These are phyloP conservation scores for Pythium rhizo-oryzae DNA, from an alignment of 352 stramenopile genomes.

Conservation along the genomic window DNA sequence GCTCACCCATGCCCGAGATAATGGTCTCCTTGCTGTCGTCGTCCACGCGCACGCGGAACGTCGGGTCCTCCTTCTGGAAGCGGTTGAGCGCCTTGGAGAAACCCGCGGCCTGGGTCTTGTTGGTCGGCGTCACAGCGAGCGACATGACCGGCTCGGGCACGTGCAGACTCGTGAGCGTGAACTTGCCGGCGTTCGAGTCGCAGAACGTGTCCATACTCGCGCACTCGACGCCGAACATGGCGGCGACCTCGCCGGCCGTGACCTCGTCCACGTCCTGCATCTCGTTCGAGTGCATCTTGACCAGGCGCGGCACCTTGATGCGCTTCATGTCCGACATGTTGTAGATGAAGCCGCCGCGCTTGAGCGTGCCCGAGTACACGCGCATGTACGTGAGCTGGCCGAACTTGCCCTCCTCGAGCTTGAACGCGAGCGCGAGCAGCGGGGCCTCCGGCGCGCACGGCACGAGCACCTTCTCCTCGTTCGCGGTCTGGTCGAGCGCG, in stretches of 20 bases:
- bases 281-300: slow-evolving; percentile 99
- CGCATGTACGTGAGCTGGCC: slow-evolving; percentile 99
- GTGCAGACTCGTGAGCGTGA: slow-evolving; percentile 98
- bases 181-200: slow-evolving; percentile 86
- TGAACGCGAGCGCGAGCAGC: slow-evolving; percentile 98
- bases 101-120: slow-evolving; percentile 93
- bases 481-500: slow-evolving; percentile 94
- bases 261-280: slow-evolving; percentile 99
- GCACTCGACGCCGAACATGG: slow-evolving; percentile 99
- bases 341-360: slow-evolving; percentile 87
- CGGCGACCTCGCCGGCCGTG: slow-evolving; percentile 95
- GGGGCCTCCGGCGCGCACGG: slow-evolving; percentile 88
- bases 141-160: slow-evolving; percentile 99
- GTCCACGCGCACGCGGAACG: slow-evolving; percentile 96
- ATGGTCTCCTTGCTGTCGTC: slow-evolving; percentile 99
- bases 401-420: slow-evolving; percentile 99
- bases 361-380: slow-evolving; percentile 88
- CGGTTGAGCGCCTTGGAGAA: slow-evolving; percentile 97
- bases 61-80: slow-evolving; percentile 99
- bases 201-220: slow-evolving; percentile 98
- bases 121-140: slow-evolving; percentile 96
- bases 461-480: slow-evolving; percentile 91
- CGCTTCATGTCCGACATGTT: slow-evolving; percentile 91
- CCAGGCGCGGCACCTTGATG: slow-evolving; percentile 97
- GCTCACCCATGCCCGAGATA: slow-evolving; percentile 98